Evolutionary conservation across 139 green algal species (phyloP).

Genomic region (Auxenochlorella pyrenoidosa): DNA sequence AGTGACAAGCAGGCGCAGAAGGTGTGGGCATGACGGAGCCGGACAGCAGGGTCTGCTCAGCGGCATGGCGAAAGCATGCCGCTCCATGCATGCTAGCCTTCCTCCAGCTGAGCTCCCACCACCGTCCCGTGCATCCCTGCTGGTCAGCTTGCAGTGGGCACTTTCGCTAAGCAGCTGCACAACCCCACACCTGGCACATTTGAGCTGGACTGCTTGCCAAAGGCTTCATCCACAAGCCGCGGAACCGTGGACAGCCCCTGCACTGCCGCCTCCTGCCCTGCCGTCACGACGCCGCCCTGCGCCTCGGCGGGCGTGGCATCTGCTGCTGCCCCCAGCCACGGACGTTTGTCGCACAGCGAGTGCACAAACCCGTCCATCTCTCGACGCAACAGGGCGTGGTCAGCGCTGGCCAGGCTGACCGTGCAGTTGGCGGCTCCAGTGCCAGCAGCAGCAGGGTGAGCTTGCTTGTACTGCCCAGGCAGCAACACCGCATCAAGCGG

Average conservation of each 20-base stretch:
- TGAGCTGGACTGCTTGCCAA: neutral
- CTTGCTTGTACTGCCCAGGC: neutral
- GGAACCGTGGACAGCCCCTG: neutral
- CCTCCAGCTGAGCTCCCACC: too few relatives aligned
- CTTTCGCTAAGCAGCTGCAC: too few relatives aligned
- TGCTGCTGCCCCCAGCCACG: neutral
- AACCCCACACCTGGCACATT: conserved; percentile 43
- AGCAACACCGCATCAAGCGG: neutral
- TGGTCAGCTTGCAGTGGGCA: too few relatives aligned
- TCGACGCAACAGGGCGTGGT: neutral
- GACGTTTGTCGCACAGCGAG: neutral
- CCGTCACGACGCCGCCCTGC: neutral
- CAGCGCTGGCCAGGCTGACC: neutral
- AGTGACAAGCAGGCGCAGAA: neutral
- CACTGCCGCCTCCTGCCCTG: neutral
- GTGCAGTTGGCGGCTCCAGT: neutral
- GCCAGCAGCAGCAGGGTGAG: neutral
- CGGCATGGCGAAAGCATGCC: too few relatives aligned
- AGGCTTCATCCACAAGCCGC: conserved; percentile 16
- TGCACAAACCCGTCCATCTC: neutral
- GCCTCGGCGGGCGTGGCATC: neutral
- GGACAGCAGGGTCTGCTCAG: too few relatives aligned
- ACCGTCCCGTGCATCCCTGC: too few relatives aligned
- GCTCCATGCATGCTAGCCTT: too few relatives aligned
- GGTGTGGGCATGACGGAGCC: too few relatives aligned